A percentile compares a stretch with the other conserved stretches of the same genome.
Evolutionary conservation across 768 basidiomycete species (phyloP).

Genomic region (Clavaria fumosa): DNA sequence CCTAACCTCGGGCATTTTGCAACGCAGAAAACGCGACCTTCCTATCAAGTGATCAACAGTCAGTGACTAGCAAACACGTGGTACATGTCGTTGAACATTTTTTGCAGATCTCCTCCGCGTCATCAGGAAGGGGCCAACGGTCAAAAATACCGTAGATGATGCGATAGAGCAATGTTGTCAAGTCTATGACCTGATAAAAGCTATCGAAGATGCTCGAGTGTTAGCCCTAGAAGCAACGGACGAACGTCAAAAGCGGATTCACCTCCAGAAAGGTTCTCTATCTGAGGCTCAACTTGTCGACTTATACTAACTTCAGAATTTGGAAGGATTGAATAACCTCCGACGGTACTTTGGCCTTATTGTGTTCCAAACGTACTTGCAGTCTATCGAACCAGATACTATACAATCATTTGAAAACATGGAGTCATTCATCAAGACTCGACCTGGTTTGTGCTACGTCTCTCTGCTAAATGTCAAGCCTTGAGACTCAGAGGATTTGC

Average conservation of each 20-base stretch:
- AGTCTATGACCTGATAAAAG: constrained; percentile 73
- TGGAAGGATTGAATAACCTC: constrained; percentile 65
- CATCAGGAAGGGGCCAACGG: constrained; percentile 68
- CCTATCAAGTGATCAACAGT: constrained; percentile 88
- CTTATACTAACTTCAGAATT: constrained; percentile 4
- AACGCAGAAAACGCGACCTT: constrained; percentile 30
- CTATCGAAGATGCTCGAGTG: constrained; percentile 73
- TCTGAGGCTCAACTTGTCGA: background rate
- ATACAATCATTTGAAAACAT: constrained; percentile 60
- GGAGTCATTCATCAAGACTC: constrained; percentile 65
- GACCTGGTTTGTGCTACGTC: constrained; percentile 46
- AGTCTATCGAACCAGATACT: constrained; percentile 68
- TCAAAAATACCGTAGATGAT: constrained; percentile 77
- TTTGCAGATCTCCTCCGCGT: constrained; percentile 67
- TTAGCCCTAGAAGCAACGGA: constrained; percentile 66
- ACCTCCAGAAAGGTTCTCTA: constrained; percentile 48
- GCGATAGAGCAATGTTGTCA: constrained; percentile 77
- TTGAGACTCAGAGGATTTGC: background rate
- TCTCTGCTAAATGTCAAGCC: background rate
- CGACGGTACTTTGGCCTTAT: constrained; percentile 76
- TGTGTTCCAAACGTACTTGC: constrained; percentile 81
- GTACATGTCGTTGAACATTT: constrained; percentile 1
- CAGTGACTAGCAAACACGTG: constrained; percentile 18
- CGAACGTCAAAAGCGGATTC: constrained; percentile 45
- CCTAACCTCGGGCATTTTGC: constrained; percentile 25